phyloP scores from a whole-genome alignment of 257 asterid species.

The Rauvolfia tetraphylla region DNA sequence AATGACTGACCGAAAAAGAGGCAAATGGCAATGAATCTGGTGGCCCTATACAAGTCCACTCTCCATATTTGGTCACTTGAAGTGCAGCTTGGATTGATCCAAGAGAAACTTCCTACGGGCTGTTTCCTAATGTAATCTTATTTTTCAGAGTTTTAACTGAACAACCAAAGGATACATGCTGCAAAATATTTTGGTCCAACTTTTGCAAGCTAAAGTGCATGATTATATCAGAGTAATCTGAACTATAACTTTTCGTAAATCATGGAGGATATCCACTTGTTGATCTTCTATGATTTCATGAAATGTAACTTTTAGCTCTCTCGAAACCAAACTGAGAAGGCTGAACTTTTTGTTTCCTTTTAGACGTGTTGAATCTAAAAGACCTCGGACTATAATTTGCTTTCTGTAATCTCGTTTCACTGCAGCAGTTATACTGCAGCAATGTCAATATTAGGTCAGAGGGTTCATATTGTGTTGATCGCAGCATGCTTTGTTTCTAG shows the following conservation, averaged over 20 bases:
- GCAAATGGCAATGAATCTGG: slow-evolving; percentile 7
- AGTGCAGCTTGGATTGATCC: slow-evolving; percentile 7
- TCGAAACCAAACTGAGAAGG: not conserved
- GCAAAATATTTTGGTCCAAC: not conserved
- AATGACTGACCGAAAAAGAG: not conserved
- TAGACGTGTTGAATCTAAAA: not conserved
- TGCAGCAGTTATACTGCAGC: too few species aligned
- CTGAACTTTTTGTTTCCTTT: not conserved
- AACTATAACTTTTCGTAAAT: not conserved
- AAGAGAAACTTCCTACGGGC: not conserved
- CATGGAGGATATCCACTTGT: not conserved
- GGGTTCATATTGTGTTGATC: too few species aligned
- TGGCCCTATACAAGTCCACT: not conserved
- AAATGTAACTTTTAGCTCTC: not conserved
- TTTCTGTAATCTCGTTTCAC: not conserved
- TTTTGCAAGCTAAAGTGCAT: not conserved
- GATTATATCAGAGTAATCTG: not conserved
- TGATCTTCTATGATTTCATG: not conserved
- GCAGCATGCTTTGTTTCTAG: too few species aligned
- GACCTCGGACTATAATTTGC: not conserved
- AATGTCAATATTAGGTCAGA: not conserved
- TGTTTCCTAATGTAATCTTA: not conserved
- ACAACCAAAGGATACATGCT: not conserved
- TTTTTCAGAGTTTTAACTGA: not conserved
- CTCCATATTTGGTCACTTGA: not conserved